A percentile compares a stretch with the other conserved stretches of the same genome.
Evolutionary conservation across 2,329 filamentous ascomycete genomes (phyloP).

Genomic region (Exophiala sp.): DNA sequence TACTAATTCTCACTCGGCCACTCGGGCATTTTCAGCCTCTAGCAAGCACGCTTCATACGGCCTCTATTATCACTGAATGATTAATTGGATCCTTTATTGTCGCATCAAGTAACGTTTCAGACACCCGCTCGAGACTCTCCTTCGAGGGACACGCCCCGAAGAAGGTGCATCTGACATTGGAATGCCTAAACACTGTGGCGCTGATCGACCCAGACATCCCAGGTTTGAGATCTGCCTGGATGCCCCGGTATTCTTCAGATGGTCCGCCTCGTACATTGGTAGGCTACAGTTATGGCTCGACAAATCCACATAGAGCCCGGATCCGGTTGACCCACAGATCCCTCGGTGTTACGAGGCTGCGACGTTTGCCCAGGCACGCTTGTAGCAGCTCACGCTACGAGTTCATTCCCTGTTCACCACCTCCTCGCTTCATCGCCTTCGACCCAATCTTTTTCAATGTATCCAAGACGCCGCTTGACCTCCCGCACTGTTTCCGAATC

Average conservation of each 20-base stretch:
- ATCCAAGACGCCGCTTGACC: slow-evolving; percentile 81
- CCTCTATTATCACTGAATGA: background rate
- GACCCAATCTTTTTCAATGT: slow-evolving; percentile 76
- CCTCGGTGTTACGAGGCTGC: slow-evolving; percentile 22
- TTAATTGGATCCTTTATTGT: slow-evolving; percentile 2
- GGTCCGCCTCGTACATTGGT: too few species aligned
- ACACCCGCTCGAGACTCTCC: background rate
- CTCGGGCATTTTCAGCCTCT: slow-evolving; percentile 7
- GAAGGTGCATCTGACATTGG: too few species aligned
- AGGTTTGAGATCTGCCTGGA: slow-evolving; percentile 14
- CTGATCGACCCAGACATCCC: too few species aligned
- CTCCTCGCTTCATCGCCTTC: slow-evolving; percentile 76
- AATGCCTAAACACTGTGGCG: too few species aligned
- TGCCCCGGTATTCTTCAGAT: background rate
- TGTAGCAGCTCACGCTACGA: background rate
- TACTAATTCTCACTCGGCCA: too few species aligned
- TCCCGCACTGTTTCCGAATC: slow-evolving; percentile 69
- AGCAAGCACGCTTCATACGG: slow-evolving; percentile 9
- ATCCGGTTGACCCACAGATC: slow-evolving; percentile 10
- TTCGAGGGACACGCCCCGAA: too few species aligned
- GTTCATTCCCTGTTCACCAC: slow-evolving; percentile 55
- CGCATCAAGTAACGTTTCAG: slow-evolving; percentile 19
- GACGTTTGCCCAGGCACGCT: slow-evolving; percentile 13
- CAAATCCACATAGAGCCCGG: slow-evolving; percentile 20
- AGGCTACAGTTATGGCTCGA: background rate